These are phyloP conservation scores for Fusarium buharicum DNA, from an alignment of 2,329 filamentous ascomycete genomes.

Conservation along the genomic window DNA sequence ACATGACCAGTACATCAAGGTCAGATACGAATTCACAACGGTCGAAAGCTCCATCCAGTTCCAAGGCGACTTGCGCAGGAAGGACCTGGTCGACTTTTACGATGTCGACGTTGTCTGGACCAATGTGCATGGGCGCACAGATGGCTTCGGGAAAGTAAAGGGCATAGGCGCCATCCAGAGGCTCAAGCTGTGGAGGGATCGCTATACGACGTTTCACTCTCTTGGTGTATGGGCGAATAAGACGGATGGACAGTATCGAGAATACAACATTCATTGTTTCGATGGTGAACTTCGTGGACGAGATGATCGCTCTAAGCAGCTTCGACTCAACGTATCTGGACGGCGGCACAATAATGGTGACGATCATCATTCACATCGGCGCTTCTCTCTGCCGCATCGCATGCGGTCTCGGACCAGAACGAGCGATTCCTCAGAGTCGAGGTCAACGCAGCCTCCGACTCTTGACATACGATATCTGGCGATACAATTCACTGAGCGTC, in stretches of 20 bases:
- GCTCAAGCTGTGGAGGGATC: conserved; percentile 63
- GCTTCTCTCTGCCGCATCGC: conserved; percentile 57
- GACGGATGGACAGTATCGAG: conserved; percentile 57
- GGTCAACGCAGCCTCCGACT: conserved; percentile 37
- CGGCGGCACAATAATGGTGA: conserved; percentile 56
- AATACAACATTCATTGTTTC: conserved; percentile 60
- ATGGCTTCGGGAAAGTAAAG: conserved; percentile 61
- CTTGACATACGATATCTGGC: conserved; percentile 61
- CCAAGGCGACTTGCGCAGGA: conserved; percentile 60
- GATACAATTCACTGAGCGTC: conserved; percentile 60
- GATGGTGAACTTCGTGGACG: conserved; percentile 58
- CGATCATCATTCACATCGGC: conserved; percentile 49
- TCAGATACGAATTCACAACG: conserved; percentile 63
- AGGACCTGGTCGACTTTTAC: conserved; percentile 62
- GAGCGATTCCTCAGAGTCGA: conserved; percentile 40
- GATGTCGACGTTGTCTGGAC: conserved; percentile 65
- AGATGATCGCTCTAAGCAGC: conserved; percentile 58
- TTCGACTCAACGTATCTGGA: conserved; percentile 55
- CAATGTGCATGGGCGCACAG: conserved; percentile 60
- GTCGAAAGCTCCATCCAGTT: conserved; percentile 60
- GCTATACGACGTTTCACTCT: conserved; percentile 59
- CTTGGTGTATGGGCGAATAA: conserved; percentile 61
- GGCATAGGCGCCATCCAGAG: conserved; percentile 63
- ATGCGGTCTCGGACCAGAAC: conserved; percentile 55
- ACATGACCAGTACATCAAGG: conserved; percentile 60